Evolutionary conservation across 805 yeast species (phyloP), one percentile per base, ranked within the genome.

Genomic region (Schwanniomyces polymorphus): DNA sequence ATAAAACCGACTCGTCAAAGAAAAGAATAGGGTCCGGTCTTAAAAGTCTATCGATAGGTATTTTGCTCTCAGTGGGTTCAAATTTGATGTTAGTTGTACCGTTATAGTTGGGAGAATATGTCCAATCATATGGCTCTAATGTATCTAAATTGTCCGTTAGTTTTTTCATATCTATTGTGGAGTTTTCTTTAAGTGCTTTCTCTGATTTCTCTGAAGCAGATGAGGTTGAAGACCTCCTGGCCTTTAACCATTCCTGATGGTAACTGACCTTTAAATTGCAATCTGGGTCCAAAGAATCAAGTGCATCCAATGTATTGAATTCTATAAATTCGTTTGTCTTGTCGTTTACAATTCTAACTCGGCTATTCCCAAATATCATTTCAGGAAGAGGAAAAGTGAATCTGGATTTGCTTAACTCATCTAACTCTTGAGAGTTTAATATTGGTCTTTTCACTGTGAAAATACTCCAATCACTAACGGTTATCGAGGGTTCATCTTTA

Each of bases 101-200:
- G 49, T 73, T 76, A 63, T 92, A 94, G 41, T 74, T 66, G 0
- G 96, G 83, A 0, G 97, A 80, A 63, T 94, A 94, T 0, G 99
- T 92, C 99, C 99, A 94, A 70, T 94, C 99, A 62, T 82, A 94
- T 2, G 97, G 94, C 56, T 86, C 86, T 43, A 85, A 81, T 29
- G 86, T 80, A 40, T 86, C 76, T 80, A 59, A 75, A 7, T 31
- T 31, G 64, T 46, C 84, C 4, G 69, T 63, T 45, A 65, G 52
- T 76, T 60, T 76, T 64, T 60, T 76, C 33, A 63, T 54, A 42
- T 64, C 67, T 41, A 52, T 62, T 27, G 46, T 51, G 14, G 57
- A 54, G 42, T 55, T 55, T 27, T 62, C 64, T 40, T 60, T 62
- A n/a, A 52, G 51, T 26, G 64, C 61, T 40, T 59, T 57, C 41